Base-by-base conservation (phyloP, 805 yeast species). In the Ogataea naganishii region DNA sequence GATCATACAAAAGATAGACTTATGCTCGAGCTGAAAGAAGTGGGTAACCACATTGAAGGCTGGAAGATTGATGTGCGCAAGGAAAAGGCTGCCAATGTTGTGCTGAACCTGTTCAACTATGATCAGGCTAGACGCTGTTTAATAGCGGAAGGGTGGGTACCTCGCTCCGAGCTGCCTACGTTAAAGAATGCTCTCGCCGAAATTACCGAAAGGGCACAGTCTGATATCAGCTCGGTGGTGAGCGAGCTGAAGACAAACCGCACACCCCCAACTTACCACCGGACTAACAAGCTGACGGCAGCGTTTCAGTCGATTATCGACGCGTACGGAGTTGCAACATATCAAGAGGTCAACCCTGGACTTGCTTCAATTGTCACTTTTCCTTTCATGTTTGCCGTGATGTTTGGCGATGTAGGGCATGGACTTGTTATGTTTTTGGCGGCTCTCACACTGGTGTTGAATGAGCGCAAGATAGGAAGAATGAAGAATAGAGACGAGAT, bases 61-160 rank as follows among this genome's bases (percentile, higher is more conserved):
- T 92, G 96, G 95, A 69, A 72, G 57, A 66, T 70, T 6, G 61
- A 67, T 14, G 59, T 78, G 18, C 75, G 74, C 34, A 74, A 85
- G 52, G 99, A 92, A 55, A 83, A 83, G 51, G 79, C 85, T 10
- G 77, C 88, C 11, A 86, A 80, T 55, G 66, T 78, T 20, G 70
- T 85, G 1, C 64, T 92, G 63, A 85, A 85, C 56, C 64, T 71
- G 46, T 75, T 85, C 53, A 84, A 82, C 48, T 80, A 78, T 53
- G 94, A 82, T 48, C 83, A 73, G 40, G 62, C 79, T n/a, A 75
- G 95, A 58, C 75, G 81, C 53, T 82, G 95, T 21, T 64, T 92
- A 37, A 72, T 89, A 27, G 95, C 94, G 14, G 97, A 94, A 62
- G 98, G 97, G 19, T 92, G 99, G 99, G 64, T 84, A 14, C 97